Evolutionary conservation across 1,284 basidiomycete genomes (phyloP), one percentile per base, ranked within the genome.

Genomic region (Bjerkandera adusta): DNA sequence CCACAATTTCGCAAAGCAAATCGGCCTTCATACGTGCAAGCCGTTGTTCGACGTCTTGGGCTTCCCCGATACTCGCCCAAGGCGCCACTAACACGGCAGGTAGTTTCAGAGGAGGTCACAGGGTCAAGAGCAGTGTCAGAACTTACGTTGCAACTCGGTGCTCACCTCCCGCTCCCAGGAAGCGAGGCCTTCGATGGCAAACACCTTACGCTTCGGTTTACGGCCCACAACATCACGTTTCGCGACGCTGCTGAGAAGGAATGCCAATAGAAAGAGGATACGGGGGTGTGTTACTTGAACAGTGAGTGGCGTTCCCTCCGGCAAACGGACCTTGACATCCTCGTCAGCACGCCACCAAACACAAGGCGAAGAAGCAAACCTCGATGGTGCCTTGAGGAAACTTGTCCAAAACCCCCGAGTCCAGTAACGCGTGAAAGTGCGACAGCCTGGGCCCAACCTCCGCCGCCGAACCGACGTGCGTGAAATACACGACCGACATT

Each of bases 221-320:
- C 85, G 71, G 26, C 85, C 87, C 0, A 83, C 77, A 0, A 81
- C 75, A 57, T 89, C 85, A 11, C 83, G 77, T 56, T 86, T 86
- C 1, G 83, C 75, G 1, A 77, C 66, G 8, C 75, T 75, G 52
- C 79, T 83, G 21, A 86, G 67, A 5, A 89, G 73, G 61, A 83
- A 88, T 0, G 76, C 79, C 4, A 89, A 68, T 15, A 78, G 61
- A 50, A 79, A 81, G 0, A 89, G 57, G 4, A 83, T 63, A 2
- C 80, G 75, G 0, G 87, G 85, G 54, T 86, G 85, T 4, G 85
- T 87, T 2, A 73, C 72, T 41, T 78, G 77, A 2, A 89, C 56
- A 38, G 69, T 62, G 0, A 89, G 65, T 1, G 80, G 70, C 5
- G 68, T 68, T 1, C 68, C 54, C 33, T 64, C 50, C 30, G 61